Evolutionary conservation across 164 flowering plant genomes (phyloP), one percentile per base, ranked within the genome.

Genomic region (Magnolia officinalis): DNA sequence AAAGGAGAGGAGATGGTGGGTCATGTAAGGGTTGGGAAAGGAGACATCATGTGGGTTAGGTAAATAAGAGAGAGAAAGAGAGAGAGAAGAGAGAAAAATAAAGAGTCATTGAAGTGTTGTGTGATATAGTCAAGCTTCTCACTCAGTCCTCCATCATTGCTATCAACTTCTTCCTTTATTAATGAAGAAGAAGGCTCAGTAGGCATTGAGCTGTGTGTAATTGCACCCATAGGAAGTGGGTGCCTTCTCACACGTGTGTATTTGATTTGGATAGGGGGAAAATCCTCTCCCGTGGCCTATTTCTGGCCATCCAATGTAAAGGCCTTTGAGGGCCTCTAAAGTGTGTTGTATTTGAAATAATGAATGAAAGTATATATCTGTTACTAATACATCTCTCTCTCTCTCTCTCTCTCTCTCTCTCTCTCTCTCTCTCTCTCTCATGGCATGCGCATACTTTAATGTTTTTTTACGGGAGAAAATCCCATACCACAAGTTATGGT

Each of bases 321-420:
- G 72, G 81, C 85, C 82, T 84, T 84, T 81, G 83, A 85, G 88
- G 86, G 82, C 88, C 85, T 87, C 68, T 76, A 45, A 75, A 18
- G 80, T 69, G 73, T 85, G 83, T 16, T 82, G 82, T 80, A 78
- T 81, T 76, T 71, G 83, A 76, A 66, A 73, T 75, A 66, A 74
- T 84, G 24, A 79, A 78, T 77, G 63, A 70, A 80, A 63, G 51
- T 19, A 69, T 51, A 74, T 65, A 55, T 70, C 29, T 78, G 16
- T 75, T 49, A 24, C 23, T 13, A 10, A 2, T 29, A 55, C 66
- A 26, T 67, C 45, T 31, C 37, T 75, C 71, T 68, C 71, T 49
- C 55, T 49, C 24, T 70, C 55, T 49, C 24, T 70, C 58, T 70
- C 58, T 45, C 61, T n/a, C n/a, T n/a, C n/a, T n/a, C n/a, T n/a